phyloP scores from a whole-genome alignment of 2,329 filamentous ascomycete species.

The Aspergillus nomiae region DNA sequence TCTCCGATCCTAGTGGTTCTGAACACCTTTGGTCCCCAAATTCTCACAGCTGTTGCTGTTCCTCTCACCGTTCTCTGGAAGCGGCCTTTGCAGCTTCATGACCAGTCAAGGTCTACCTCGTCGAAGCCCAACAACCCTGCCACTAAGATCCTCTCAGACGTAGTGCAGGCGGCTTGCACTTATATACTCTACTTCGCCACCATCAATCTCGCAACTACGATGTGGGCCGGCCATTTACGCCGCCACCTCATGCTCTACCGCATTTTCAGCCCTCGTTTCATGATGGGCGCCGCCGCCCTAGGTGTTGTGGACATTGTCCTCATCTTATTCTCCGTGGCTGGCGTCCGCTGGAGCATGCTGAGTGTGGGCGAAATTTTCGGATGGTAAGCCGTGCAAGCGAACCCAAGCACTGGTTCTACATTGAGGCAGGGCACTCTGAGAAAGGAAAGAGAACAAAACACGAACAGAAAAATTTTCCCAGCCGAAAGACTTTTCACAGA shows the following conservation, averaged over 20 bases:
- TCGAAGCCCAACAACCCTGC: conserved; percentile 29
- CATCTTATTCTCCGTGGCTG: conserved; percentile 70
- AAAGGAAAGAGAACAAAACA: not conserved
- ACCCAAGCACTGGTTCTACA: not conserved
- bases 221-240: conserved; percentile 84
- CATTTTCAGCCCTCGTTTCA: conserved; percentile 88
- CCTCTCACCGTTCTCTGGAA: conserved; percentile 90
- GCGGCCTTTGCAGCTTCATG: conserved; percentile 71
- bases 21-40: conserved; percentile 88
- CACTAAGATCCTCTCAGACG: conserved; percentile 62
- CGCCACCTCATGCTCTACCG: conserved; percentile 96
- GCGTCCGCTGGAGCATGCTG: conserved; percentile 73
- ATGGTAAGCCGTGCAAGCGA: conserved; percentile 51
- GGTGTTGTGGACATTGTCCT: conserved; percentile 76
- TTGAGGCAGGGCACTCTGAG: not conserved
- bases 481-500: not conserved
- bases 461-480: not conserved
- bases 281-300: conserved; percentile 74
- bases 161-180: conserved; percentile 70
- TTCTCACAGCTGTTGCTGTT: conserved; percentile 76
- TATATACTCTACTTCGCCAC: conserved; percentile 82
- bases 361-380: conserved; percentile 89
- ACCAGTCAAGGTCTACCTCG: conserved; percentile 31
- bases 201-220: conserved; percentile 80
- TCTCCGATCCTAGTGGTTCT: conserved; percentile 76